Conservation (phyloP, 768 basidiomycete species). For the Sporobolomyces phaffii region DNA sequence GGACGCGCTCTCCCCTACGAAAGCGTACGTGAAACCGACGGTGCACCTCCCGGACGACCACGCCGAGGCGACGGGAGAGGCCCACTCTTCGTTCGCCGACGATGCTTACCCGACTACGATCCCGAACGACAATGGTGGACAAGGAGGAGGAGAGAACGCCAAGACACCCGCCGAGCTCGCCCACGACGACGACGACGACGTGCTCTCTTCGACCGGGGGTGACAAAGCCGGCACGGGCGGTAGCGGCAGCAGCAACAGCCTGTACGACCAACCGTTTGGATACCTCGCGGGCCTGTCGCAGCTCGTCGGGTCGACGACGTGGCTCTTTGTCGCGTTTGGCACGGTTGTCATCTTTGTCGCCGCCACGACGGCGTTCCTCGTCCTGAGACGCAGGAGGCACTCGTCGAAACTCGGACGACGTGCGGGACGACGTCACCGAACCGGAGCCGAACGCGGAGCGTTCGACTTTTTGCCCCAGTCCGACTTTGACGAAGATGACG, state of each 20-base stretch:
- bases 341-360: slow-evolving; percentile 69
- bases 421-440: background rate
- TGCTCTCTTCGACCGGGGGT: background rate
- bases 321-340: slow-evolving; percentile 85
- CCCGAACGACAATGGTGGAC: too few relatives aligned
- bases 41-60: slow-evolving; percentile 81
- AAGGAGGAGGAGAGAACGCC: too few relatives aligned
- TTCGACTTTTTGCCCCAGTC: slow-evolving; percentile 43
- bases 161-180: slow-evolving; percentile 43
- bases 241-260: too few relatives aligned
- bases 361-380: slow-evolving; percentile 69
- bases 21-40: slow-evolving; percentile 75
- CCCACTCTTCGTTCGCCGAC: slow-evolving; percentile 54
- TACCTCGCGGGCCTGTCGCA: slow-evolving; percentile 75
- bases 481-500: slow-evolving; percentile 55
- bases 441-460: slow-evolving; percentile 15
- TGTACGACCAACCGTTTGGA: slow-evolving; percentile 42
- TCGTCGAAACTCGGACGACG: background rate
- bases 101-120: slow-evolving; percentile 26
- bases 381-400: slow-evolving; percentile 56
- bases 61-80: slow-evolving; percentile 68
- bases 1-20: slow-evolving; percentile 51
- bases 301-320: slow-evolving; percentile 68
- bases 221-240: too few relatives aligned
- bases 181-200: slow-evolving; percentile 19